phyloP scores from a whole-genome alignment of 129 eudicot species.

The Artemisia annua region DNA sequence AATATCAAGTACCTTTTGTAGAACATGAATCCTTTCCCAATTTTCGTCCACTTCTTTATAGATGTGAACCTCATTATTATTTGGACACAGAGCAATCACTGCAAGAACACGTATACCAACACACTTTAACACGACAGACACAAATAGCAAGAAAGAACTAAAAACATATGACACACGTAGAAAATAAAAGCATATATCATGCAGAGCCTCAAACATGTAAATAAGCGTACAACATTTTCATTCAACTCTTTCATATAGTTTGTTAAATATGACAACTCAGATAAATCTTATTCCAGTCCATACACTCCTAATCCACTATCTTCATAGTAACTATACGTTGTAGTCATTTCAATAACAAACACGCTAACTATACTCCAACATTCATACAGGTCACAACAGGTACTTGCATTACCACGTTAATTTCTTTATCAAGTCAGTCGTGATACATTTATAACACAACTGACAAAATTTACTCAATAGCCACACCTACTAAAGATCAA shows the following conservation, averaged over 20 bases:
- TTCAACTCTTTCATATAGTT: no score
- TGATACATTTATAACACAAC: neutral
- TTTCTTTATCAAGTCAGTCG: neutral
- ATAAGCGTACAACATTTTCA: neutral
- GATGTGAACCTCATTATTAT: conserved; percentile 86
- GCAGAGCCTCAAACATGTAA: conserved; percentile 12
- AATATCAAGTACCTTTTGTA: conserved; percentile 71
- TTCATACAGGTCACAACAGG: neutral
- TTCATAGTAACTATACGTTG: conserved; percentile 15
- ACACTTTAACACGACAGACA: conserved; percentile 18
- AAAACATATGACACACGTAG: conserved; percentile 11
- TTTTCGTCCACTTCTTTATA: conserved; percentile 60
- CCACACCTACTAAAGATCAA: no score
- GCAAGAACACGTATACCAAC: conserved; percentile 20
- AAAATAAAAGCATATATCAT: conserved; percentile 13
- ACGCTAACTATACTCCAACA: neutral
- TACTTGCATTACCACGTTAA: conserved; percentile 1
- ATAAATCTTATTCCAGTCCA: conserved; percentile 14
- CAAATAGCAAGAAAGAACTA: neutral
- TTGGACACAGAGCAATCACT: conserved; percentile 98
- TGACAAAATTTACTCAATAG: conserved; percentile 8
- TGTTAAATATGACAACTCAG: no score
- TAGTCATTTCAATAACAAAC: conserved; percentile 12
- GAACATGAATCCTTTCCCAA: conserved; percentile 94
- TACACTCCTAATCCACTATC: neutral